These are phyloP conservation scores for Globisporangium okanoganense DNA, from an alignment of 352 stramenopile genomes.

Conservation along the genomic window DNA sequence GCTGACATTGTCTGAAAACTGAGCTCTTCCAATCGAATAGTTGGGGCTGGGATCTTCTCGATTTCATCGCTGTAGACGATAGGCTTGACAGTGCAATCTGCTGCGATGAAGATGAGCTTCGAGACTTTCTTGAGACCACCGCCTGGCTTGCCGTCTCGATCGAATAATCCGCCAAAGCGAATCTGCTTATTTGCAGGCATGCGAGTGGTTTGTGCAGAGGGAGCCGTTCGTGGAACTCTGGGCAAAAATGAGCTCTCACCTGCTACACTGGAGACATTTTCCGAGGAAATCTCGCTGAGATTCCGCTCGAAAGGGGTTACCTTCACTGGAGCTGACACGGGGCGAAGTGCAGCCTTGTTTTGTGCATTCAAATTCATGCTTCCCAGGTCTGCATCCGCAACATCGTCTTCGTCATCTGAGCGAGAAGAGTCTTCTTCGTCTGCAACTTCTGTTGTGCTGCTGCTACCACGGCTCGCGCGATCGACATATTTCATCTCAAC, in stretches of 20 bases:
- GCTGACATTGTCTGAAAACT: constrained; percentile 35
- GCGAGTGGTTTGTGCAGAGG: constrained; percentile 11
- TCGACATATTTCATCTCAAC: neutral
- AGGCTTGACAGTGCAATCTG: constrained; percentile 55
- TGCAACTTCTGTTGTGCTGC: constrained; percentile 17
- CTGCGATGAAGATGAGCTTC: constrained; percentile 54
- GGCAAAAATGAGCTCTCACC: no score
- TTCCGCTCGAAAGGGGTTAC: neutral
- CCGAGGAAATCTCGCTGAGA: neutral
- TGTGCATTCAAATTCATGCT: neutral
- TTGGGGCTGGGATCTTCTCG: constrained; percentile 27
- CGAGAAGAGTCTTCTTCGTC: constrained; percentile 5
- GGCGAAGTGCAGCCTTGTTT: constrained; percentile 6
- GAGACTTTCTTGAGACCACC: constrained; percentile 38
- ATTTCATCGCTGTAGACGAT: constrained; percentile 59
- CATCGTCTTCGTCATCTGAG: constrained; percentile 8
- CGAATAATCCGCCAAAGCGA: constrained; percentile 26
- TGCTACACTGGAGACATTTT: neutral
- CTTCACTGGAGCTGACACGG: constrained; percentile 20
- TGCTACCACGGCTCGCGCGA: constrained; percentile 7
- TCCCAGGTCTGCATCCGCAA: neutral
- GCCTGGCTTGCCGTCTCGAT: constrained; percentile 27
- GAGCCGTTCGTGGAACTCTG: constrained; percentile 28
- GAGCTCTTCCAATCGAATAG: constrained; percentile 24
- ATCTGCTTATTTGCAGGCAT: neutral